phyloP scores from a whole-genome alignment of 805 yeast species.

The Danielia reshetovae region DNA sequence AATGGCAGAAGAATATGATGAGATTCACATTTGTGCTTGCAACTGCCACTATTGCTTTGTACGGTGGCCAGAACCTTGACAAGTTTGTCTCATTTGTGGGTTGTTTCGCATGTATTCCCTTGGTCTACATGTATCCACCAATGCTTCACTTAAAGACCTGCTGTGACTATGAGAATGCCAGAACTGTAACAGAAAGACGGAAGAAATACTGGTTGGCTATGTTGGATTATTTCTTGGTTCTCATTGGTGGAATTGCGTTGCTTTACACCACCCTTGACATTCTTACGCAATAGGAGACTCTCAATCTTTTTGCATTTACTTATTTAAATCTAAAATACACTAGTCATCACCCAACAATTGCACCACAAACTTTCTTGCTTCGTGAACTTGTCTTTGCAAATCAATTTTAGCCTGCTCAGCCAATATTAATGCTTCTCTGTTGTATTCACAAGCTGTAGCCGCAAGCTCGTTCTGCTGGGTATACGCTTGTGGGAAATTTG shows the following conservation, averaged over 20 bases:
- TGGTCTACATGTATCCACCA: slow-evolving; percentile 85
- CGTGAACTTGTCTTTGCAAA: slow-evolving; percentile 14
- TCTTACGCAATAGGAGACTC: slow-evolving; percentile 2
- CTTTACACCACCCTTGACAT: slow-evolving; percentile 53
- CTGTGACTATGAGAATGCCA: slow-evolving; percentile 22
- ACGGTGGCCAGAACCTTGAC: slow-evolving; percentile 68
- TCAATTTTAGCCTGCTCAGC: slow-evolving; percentile 11
- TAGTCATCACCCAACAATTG: slow-evolving; percentile 10
- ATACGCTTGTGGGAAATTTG: slow-evolving; percentile 29
- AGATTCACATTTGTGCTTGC: slow-evolving; percentile 50
- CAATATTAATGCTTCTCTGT: slow-evolving; percentile 9
- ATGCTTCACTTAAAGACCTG: slow-evolving; percentile 61
- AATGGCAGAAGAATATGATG: slow-evolving; percentile 65
- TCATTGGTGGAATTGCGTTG: slow-evolving; percentile 60
- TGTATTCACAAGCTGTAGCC: slow-evolving; percentile 8
- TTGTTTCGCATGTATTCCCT: slow-evolving; percentile 79
- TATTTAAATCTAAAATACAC: slow-evolving; percentile 1
- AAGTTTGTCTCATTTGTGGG: slow-evolving; percentile 77
- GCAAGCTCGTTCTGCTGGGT: slow-evolving; percentile 21
- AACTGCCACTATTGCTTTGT: slow-evolving; percentile 57
- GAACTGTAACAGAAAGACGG: slow-evolving; percentile 20
- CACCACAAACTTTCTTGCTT: slow-evolving; percentile 12
- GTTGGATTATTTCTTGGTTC: slow-evolving; percentile 46
- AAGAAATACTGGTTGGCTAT: slow-evolving; percentile 33
- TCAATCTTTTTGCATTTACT: slow-evolving; percentile 3